A percentile compares a stretch with the other conserved stretches of the same genome.
Conservation (phyloP, 192 early-diverging fungal species). For the Coemansia aciculifera region DNA sequence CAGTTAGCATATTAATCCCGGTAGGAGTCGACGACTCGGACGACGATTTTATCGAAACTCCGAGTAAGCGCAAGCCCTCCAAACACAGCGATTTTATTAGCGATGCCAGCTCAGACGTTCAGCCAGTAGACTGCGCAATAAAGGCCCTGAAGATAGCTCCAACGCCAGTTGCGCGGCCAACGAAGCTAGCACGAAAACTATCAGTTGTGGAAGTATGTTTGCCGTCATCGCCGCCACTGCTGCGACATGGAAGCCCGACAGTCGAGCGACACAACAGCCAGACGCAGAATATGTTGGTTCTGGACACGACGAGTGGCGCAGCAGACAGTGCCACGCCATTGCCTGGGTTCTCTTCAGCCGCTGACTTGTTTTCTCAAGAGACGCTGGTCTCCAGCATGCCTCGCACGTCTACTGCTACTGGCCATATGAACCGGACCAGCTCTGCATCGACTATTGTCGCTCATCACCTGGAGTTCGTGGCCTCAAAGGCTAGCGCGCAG, state of each 20-base stretch:
- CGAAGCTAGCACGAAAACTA: neutral
- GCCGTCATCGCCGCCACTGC: slow-evolving; percentile 40
- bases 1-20: neutral
- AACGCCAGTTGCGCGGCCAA: neutral
- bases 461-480: neutral
- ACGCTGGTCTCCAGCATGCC: neutral
- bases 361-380: slow-evolving; percentile 3
- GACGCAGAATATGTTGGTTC: neutral
- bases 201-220: neutral
- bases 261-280: slow-evolving; percentile 16
- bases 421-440: neutral
- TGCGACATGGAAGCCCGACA: slow-evolving; percentile 45
- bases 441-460: slow-evolving; percentile 11
- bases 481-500: neutral
- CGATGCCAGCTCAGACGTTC: neutral
- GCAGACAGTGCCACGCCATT: neutral
- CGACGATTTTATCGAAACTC: slow-evolving; percentile 24
- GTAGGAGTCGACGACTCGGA: neutral
- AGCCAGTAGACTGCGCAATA: neutral
- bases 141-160: neutral
- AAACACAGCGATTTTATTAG: neutral
- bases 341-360: neutral
- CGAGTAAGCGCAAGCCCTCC: neutral
- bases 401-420: neutral
- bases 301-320: neutral